Evolutionary conservation across 805 yeast species (phyloP), one percentile per base, ranked within the genome.

Genomic region (Priceomyces fermenticarens): DNA sequence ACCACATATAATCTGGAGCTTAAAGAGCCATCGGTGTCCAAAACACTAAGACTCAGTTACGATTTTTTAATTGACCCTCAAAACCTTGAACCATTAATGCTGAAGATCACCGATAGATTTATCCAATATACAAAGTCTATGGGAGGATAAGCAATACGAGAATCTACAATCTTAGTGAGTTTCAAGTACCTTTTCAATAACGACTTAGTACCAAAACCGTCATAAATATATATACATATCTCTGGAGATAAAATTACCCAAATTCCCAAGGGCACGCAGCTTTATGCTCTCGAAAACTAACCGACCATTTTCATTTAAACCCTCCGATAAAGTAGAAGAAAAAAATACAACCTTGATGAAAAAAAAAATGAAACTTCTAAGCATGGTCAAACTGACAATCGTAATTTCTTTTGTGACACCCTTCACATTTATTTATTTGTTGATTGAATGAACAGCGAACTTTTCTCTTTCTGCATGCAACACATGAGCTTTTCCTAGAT

Each of bases 391-490:
- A 65, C 25, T 52, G 48, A 54, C 75, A 70, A 36, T 49, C 54
- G 42, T 53, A 52, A 42, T 58, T 62, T 54, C 67, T 66, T 48
- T 66, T 69, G 32, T 47, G 45, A 47, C 75, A 70, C 10, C 71
- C 72, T 46, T 63, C 70, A 48, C 75, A 70, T 51, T 58, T 64
- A 37, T 51, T 51, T 31, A 54, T 41, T 33, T 49, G 54, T 27
- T 50, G 49, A 42, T 56, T 60, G 45, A 58, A 57, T 27, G 65
- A 66, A 51, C 75, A 70, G 57, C 65, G 67, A 13, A 70, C 71
- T 49, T 70, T 70, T 48, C 73, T 58, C 49, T 63, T 66, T 44
- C 75, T 62, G 45, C 75, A 70, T 25, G 65, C 59, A 16, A 43
- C 52, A 44, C 75, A 70, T 36, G 67, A 60, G 29, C 67, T 59